Conservation (phyloP, 257 asterid genomes). For the Ilex asprella region DNA sequence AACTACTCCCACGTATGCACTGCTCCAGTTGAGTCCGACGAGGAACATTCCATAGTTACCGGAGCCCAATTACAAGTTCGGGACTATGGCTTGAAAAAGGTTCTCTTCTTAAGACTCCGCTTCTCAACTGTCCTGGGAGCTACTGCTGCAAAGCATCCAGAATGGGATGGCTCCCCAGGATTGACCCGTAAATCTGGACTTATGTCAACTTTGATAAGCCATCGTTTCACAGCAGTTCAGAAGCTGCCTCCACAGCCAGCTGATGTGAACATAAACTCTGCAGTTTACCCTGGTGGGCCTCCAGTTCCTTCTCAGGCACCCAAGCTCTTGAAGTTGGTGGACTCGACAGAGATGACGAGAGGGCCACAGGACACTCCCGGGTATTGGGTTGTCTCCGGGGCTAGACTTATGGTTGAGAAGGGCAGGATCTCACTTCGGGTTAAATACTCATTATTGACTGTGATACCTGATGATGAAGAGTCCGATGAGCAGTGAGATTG, state of each 20-base stretch:
- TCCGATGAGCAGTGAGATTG: slow-evolving; percentile 20
- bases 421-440: slow-evolving; percentile 85
- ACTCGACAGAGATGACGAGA: slow-evolving; percentile 84
- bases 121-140: slow-evolving; percentile 78
- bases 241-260: slow-evolving; percentile 81
- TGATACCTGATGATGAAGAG: slow-evolving; percentile 63
- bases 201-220: slow-evolving; percentile 87
- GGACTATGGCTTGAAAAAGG: slow-evolving; percentile 74
- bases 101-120: slow-evolving; percentile 63
- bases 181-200: slow-evolving; percentile 90
- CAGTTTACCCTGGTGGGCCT: slow-evolving; percentile 94
- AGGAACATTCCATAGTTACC: slow-evolving; percentile 76
- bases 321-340: slow-evolving; percentile 79
- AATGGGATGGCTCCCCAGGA: slow-evolving; percentile 97
- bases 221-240: slow-evolving; percentile 70
- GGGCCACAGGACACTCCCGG: slow-evolving; percentile 97
- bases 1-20: slow-evolving; percentile 95
- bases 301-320: slow-evolving; percentile 73
- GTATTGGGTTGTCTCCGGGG: slow-evolving; percentile 97
- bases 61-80: slow-evolving; percentile 81
- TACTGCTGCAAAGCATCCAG: slow-evolving; percentile 56
- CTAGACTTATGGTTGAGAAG: slow-evolving; percentile 83
- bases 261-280: slow-evolving; percentile 89
- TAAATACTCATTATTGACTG: slow-evolving; percentile 70
- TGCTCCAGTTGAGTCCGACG: slow-evolving; percentile 89